Conservation (phyloP, 495 filamentous ascomycete species). For the Lepidopterella palustris region DNA sequence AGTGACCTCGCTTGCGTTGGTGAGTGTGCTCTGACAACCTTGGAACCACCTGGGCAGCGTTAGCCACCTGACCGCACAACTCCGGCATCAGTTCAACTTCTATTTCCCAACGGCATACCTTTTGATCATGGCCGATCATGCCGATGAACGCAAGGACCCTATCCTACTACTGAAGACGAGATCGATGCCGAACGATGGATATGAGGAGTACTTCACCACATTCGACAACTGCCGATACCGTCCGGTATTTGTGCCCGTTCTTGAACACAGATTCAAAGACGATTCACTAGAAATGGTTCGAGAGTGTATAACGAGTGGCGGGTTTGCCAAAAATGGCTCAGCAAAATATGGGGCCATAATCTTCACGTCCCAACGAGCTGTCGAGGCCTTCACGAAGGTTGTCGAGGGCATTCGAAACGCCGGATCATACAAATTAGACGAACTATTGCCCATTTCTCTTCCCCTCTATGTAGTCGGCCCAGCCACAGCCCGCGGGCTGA, state of each 20-base stretch:
- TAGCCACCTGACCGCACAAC: not conserved
- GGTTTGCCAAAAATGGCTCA: conserved; percentile 13
- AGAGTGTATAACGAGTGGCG: conserved; percentile 34
- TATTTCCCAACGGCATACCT: not conserved
- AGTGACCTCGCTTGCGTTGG: not conserved
- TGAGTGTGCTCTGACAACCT: not conserved
- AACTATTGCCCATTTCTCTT: conserved; percentile 42
- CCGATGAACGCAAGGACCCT: conserved; percentile 38
- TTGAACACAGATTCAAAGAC: conserved; percentile 60
- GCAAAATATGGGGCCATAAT: conserved; percentile 72
- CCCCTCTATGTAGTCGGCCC: conserved; percentile 87
- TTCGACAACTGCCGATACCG: conserved; percentile 42
- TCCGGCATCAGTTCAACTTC: not conserved
- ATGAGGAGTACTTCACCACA: conserved; percentile 64
- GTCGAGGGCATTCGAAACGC: conserved; percentile 40
- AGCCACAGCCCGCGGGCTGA: conserved; percentile 71
- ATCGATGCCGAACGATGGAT: conserved; percentile 70
- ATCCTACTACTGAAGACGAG: conserved; percentile 82
- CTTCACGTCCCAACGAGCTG: conserved; percentile 90
- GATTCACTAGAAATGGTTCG: conserved; percentile 44
- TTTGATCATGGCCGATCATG: conserved; percentile 12
- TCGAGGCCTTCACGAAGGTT: conserved; percentile 73
- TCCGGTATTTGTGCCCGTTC: conserved; percentile 75
- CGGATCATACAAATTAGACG: conserved; percentile 9
- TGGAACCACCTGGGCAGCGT: not conserved